Conservation (phyloP, 192 early-diverging fungal genomes). For the Geranomyces variabilis region DNA sequence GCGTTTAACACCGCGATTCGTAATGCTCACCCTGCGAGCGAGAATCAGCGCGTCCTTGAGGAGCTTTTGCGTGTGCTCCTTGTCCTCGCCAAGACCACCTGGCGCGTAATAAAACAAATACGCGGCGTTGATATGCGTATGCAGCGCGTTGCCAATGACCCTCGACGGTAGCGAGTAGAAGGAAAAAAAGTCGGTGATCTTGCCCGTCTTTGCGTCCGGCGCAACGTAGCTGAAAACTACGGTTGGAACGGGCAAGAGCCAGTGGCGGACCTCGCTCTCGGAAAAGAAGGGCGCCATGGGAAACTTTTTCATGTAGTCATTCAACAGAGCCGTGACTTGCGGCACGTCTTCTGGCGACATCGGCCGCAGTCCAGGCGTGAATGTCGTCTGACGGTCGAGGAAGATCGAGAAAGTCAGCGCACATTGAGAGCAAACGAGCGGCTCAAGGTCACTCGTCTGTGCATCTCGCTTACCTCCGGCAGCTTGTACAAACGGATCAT, state of each 20-base stretch:
- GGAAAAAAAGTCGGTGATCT: constrained; percentile 87
- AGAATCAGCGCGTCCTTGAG: constrained; percentile 81
- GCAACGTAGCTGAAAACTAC: constrained; percentile 97
- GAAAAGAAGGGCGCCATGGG: constrained; percentile 76
- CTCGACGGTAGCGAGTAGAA: constrained; percentile 96
- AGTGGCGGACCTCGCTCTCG: constrained; percentile 89
- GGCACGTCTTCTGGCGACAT: constrained; percentile 82
- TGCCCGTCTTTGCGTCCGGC: constrained; percentile 55
- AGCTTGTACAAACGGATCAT: constrained; percentile 75
- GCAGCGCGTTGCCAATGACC: constrained; percentile 75
- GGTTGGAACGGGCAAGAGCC: constrained; percentile 79
- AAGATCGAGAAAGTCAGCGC: no score
- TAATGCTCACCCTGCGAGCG: constrained; percentile 55
- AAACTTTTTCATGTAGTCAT: constrained; percentile 66
- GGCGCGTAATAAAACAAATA: constrained; percentile 93
- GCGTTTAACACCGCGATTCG: background rate
- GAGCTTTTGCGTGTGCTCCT: constrained; percentile 60
- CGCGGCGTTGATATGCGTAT: constrained; percentile 80
- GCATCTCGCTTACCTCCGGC: constrained; percentile 43
- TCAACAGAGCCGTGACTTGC: constrained; percentile 72
- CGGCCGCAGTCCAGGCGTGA: constrained; percentile 70
- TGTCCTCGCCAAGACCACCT: constrained; percentile 52
- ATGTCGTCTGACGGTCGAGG: constrained; percentile 18
- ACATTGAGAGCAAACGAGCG: no score
- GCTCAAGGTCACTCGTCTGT: no score